A percentile compares a stretch with the other conserved stretches of the same genome.
Conservation (phyloP, 495 filamentous ascomycete species). For the Apiosordaria backusii region DNA sequence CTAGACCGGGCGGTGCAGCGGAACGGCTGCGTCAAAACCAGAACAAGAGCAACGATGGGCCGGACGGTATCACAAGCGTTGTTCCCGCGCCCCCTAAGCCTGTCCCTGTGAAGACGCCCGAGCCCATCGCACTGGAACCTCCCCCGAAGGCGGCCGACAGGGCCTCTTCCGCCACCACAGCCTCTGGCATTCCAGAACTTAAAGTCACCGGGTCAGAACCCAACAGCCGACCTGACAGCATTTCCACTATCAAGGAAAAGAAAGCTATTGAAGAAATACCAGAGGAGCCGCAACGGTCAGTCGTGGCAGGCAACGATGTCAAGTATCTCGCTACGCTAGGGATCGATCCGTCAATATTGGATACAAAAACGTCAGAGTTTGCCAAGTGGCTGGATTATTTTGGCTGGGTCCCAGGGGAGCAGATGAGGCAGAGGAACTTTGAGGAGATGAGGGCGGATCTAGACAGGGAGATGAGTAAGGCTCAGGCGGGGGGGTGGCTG, state of each 20-base stretch:
- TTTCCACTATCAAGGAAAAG: constrained; percentile 43
- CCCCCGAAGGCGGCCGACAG: constrained; percentile 33
- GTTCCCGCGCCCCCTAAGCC: constrained; percentile 67
- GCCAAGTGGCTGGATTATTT: constrained; percentile 80
- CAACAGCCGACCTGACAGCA: constrained; percentile 31
- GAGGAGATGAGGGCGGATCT: constrained; percentile 80
- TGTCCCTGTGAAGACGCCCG: constrained; percentile 30
- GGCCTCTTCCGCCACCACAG: constrained; percentile 14
- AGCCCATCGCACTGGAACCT: constrained; percentile 24
- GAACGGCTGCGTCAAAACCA: constrained; percentile 60
- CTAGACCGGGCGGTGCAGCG: constrained; percentile 74
- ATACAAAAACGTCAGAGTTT: constrained; percentile 61
- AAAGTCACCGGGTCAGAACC: constrained; percentile 46
- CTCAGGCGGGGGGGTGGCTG: constrained; percentile 91
- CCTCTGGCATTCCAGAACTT: constrained; percentile 44
- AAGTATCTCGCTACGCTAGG: constrained; percentile 76
- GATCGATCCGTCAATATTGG: constrained; percentile 66
- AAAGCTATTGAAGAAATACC: constrained; percentile 34
- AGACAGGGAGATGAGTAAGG: constrained; percentile 79
- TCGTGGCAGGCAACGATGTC: constrained; percentile 67
- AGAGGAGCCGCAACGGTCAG: constrained; percentile 49
- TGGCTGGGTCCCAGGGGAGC: constrained; percentile 75
- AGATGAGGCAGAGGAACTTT: constrained; percentile 66
- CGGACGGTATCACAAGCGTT: constrained; percentile 84
- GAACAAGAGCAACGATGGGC: constrained; percentile 56